Base-by-base conservation (phyloP, 1,284 basidiomycete genomes). In the Cystobasidium pallidum region DNA sequence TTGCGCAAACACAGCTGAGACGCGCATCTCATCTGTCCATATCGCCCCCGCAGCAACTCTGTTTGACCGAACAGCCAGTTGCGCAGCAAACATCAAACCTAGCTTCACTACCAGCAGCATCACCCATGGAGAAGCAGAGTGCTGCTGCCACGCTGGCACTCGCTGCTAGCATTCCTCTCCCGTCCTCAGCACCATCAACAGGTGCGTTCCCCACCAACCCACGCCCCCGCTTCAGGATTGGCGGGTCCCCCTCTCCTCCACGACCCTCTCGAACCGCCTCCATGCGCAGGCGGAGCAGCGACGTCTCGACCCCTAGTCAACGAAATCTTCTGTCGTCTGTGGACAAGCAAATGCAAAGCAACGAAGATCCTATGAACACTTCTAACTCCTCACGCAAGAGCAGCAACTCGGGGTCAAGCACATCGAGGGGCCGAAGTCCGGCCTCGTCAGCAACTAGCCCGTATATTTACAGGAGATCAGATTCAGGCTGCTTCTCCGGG, bases 381-480 rank as follows among this genome's bases (percentile, higher is more conserved):
- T 19, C n/a, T 17, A 45, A n/a, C 11, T 3, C 43, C 15, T 45
- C 43, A 45, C 43, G 43, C 43, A 45, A 45, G 11, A n/a, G 43
- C 15, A 57, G 54, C 54, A 57, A 57, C 19, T 32, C 28, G 13
- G 17, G 10, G 1, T 34, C 30, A 32, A 57, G 15, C 30, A 34
- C 54, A 15, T 57, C 54, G 3, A 45, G 43, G 3, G 19, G 11
- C 6, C 6, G n/a, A 2, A 34, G n/a, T 34, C 13, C 36, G 6
- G 54, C 32, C 28, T 21, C 54, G 1, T 57, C 54, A 0, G 1
- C 30, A 34, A 17, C 32, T 34, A 57, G 3, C 11, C 36, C 54
- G n/a, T 36, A 39, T n/a, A 15, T 26, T 11, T 45, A 21, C 36
- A 61, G 28, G n/a, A 43, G 36, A n/a, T 61, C 54, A 61, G 58